Evolutionary conservation across 345 rosid species (phyloP).

Genomic region (Aegle marmelos): DNA sequence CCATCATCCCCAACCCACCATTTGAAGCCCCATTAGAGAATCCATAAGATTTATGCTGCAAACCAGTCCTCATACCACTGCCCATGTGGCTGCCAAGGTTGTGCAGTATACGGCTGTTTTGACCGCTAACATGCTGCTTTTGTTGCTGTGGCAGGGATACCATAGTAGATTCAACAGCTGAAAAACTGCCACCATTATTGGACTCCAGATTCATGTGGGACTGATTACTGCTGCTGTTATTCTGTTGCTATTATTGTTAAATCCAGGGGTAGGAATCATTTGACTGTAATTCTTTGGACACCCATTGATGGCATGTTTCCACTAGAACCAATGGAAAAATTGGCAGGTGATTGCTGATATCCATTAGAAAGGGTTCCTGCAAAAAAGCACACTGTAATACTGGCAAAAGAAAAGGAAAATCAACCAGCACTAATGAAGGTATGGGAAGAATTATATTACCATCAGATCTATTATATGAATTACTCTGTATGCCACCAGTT

Average conservation of each 20-base stretch:
- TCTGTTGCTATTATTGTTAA: conserved; percentile 37
- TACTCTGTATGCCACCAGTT: conserved; percentile 49
- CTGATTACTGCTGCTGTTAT: conserved; percentile 40
- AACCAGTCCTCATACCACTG: conserved; percentile 52
- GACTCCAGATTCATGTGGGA: conserved; percentile 65
- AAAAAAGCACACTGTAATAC: conserved; percentile 13
- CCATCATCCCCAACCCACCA: conserved; percentile 62
- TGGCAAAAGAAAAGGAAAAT: conserved; percentile 11
- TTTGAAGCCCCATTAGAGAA: conserved; percentile 60
- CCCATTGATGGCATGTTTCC: conserved; percentile 70
- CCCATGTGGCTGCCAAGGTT: conserved; percentile 72
- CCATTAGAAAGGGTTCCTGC: conserved; percentile 68
- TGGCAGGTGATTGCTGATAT: conserved; percentile 61
- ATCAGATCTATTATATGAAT: conserved; percentile 47
- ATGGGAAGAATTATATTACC: conserved; percentile 28
- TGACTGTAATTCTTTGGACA: conserved; percentile 62
- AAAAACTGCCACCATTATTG: conserved; percentile 56
- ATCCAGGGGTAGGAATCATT: conserved; percentile 98
- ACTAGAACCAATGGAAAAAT: conserved; percentile 64
- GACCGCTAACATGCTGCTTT: conserved; percentile 59
- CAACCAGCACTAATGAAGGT: conserved; percentile 9
- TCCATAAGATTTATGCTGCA: conserved; percentile 71
- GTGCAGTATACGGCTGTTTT: conserved; percentile 64
- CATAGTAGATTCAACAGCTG: conserved; percentile 63
- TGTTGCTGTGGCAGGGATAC: conserved; percentile 62